A percentile compares a stretch with the other conserved stretches of the same genome.
Evolutionary conservation across 495 filamentous ascomycete species (phyloP).

Genomic region (Penicillium pulvis): DNA sequence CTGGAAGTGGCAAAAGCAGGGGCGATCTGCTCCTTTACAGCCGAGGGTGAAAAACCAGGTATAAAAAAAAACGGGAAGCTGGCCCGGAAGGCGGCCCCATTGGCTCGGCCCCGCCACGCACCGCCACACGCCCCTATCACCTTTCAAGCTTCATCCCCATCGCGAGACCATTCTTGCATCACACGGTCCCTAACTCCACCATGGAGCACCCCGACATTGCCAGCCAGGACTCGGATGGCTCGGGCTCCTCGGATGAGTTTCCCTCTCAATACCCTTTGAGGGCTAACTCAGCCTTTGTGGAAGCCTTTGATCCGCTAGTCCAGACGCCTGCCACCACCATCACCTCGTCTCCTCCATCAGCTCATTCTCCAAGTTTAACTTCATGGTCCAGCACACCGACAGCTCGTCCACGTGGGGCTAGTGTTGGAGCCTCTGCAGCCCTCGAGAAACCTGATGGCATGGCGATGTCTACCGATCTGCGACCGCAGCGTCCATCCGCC

Average conservation of each 20-base stretch:
- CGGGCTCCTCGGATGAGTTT: conserved; percentile 64
- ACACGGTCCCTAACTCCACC: conserved; percentile 26
- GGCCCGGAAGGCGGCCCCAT: conserved; percentile 8
- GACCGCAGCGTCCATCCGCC: conserved; percentile 58
- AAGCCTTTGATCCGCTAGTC: conserved; percentile 39
- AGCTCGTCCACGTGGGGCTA: conserved; percentile 43
- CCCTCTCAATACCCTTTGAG: conserved; percentile 46
- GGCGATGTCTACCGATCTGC: conserved; percentile 32
- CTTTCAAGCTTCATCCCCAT: conserved; percentile 17
- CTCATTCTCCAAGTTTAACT: conserved; percentile 40
- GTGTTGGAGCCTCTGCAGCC: conserved; percentile 34
- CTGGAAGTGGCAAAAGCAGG: conserved; percentile 7
- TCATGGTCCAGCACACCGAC: conserved; percentile 43
- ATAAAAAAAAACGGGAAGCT: conserved; percentile 6
- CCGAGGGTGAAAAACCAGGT: conserved; percentile 2
- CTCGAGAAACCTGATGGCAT: conserved; percentile 39
- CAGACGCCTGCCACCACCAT: conserved; percentile 46
- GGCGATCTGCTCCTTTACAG: conserved; percentile 9
- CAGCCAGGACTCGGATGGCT: conserved; percentile 65
- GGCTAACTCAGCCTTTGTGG: conserved; percentile 43
- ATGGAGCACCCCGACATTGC: conserved; percentile 59
- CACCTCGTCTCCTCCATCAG: conserved; percentile 42
- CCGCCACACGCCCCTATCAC: conserved; percentile 35
- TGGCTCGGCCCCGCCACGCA: conserved; percentile 24
- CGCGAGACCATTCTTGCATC: conserved; percentile 17